Evolutionary conservation across 2,329 filamentous ascomycete species (phyloP), one percentile per base, ranked within the genome.

Genomic region (Mycosphaerella arachidis): DNA sequence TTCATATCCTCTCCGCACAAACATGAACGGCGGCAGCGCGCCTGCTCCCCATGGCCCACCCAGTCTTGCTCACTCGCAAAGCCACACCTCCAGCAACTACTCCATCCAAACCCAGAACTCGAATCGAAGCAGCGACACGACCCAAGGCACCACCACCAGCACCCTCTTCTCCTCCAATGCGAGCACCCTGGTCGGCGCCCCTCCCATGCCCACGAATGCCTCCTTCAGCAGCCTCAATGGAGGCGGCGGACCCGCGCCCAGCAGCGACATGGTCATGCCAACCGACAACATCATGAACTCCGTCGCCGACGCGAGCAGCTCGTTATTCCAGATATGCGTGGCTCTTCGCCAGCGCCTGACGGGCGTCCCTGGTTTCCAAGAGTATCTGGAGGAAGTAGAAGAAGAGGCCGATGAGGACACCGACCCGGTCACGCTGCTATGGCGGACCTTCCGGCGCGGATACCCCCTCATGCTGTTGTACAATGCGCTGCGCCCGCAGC

Each of bases 281-380:
- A 91, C 89, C 61, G 84, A 90, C 74, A 97, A 96, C 76, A 96
- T 99, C 74, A 96, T 99, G 81, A 99, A 99, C 78, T 90, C 93
- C 76, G 90, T 91, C 74, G 94, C 92, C 73, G 92, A 96, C 74
- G 92, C 94, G 66, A 91, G 90, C 58, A 84, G 88, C 61, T 97
- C 92, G 10, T 85, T 99, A 27, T 99, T 96, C 76, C 93, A 97
- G 76, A 96, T 96, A 75, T 97, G 94, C 74, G 84, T 96, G 67
- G 86, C 88, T 56, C 81, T 97, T 62, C 91, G 90, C 73, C 86
- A 88, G 77, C 86, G 94, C 64, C 80, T 99, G 62, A 83, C 86
- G 58, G 88, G 89, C 66, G 92, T 97, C 8, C 92, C 92, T 4
- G 89, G 85, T 60, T 97, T 97, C 72, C 86, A 91, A 63, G 80